Conservation (phyloP, 2,329 filamentous ascomycete genomes). For the Aciculosporium take region DNA sequence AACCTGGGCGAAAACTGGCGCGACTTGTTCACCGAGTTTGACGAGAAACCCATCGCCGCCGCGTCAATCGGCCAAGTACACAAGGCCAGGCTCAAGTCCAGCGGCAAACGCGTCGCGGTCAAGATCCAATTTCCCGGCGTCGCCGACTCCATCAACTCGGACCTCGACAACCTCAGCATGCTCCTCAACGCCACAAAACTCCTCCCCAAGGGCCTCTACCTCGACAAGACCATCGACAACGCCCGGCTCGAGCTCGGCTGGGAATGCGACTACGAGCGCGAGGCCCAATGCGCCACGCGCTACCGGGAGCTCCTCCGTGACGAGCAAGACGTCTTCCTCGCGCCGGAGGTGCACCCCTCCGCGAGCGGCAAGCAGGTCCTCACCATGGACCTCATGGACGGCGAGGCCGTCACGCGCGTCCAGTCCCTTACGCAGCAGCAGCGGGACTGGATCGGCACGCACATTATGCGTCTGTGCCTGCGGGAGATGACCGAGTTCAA, state of each 20-base stretch:
- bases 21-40: constrained; percentile 67
- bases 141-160: constrained; percentile 88
- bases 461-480: constrained; percentile 81
- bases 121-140: constrained; percentile 98
- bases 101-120: constrained; percentile 66
- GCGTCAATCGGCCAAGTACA: constrained; percentile 97
- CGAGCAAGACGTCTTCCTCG: constrained; percentile 59
- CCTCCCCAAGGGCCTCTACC: constrained; percentile 79
- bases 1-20: constrained; percentile 81
- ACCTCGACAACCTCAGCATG: constrained; percentile 83
- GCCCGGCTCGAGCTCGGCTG: constrained; percentile 81
- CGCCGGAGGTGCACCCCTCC: constrained; percentile 64
- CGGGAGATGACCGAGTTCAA: constrained; percentile 87
- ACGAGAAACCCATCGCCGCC: constrained; percentile 83
- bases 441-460: constrained; percentile 89
- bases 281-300: constrained; percentile 64
- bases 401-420: constrained; percentile 71
- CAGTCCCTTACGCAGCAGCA: constrained; percentile 64
- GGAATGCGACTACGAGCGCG: constrained; percentile 92
- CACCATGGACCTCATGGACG: constrained; percentile 85
- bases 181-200: constrained; percentile 82
- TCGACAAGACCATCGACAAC: constrained; percentile 96
- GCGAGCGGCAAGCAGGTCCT: constrained; percentile 77
- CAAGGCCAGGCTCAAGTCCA: constrained; percentile 63
- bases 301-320: constrained; percentile 58